Base-by-base conservation (phyloP, 192 early-diverging fungal species). In the Coemansia sp. region DNA sequence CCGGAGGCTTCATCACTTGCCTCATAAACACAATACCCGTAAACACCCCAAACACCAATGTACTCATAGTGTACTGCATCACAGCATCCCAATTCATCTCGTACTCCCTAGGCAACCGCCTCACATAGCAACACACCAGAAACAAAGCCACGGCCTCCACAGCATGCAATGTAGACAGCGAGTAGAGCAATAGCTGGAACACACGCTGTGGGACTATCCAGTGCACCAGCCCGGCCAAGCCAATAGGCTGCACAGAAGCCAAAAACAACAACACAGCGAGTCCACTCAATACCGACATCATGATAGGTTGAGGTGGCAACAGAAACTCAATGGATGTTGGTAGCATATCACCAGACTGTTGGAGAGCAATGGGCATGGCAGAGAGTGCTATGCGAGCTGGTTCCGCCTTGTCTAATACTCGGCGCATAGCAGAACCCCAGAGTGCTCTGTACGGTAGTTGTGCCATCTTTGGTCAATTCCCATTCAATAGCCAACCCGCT, bases 21-120 rank as follows among this genome's bases (percentile, higher is more conserved):
- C 64, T 10, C 1, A 5, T 43, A 6, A 66, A 36, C 38, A 18
- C 53, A 0, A 14, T 47, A 7, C 25, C 64, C 2, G 64, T n/a
- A 23, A 66, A 58, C 16, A 59, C 11, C 12, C 41, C 64, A 66
- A 66, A 58, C 3, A 66, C 55, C 37, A 58, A 38, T 20, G 64
- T 47, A 41, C 64, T 66, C 6, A 18, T 26, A 12, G 55, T 20
- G 21, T 58, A 66, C 31, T 45, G 25, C 18, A 35, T 18, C 11
- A 42, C 37, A 23, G 39, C 34, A 5, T 12, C 6, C 8, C 11
- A 3, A 31, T 25, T 33, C 53, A 66, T 6, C 6, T 14, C 31
- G 18, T 18, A 39, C 10, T 31, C 28, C 38, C n/a, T 63, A 6
- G 35, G 13, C 39, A 41, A 13, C 12, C 53, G 23, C 11, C 38